phyloP scores from a whole-genome alignment of 768 basidiomycete genomes.

The Exidia glandulosa region DNA sequence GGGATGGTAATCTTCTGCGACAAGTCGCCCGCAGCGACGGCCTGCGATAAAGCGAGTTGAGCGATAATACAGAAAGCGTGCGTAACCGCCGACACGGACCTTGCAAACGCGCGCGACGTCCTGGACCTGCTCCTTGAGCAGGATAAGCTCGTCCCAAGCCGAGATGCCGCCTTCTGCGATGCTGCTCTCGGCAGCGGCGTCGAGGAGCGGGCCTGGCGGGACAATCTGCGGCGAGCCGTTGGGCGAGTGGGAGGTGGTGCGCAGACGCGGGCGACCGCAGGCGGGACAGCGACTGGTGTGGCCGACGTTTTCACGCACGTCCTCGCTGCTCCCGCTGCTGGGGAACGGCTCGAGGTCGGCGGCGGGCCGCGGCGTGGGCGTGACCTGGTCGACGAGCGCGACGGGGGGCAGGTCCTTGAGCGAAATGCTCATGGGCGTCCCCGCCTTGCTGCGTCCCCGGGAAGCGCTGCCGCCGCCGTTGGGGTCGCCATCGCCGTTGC shows the following conservation, averaged over 20 bases:
- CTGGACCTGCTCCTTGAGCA: constrained; percentile 78
- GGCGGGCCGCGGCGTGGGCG: background rate
- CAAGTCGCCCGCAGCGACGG: constrained; percentile 64
- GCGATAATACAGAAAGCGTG: background rate
- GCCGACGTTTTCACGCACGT: background rate
- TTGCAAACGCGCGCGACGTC: constrained; percentile 72
- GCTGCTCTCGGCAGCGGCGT: constrained; percentile 46
- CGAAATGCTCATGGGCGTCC: constrained; percentile 34
- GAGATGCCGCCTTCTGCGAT: constrained; percentile 39
- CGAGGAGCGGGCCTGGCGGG: constrained; percentile 43
- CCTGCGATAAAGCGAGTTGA: constrained; percentile 19
- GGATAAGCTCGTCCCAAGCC: constrained; percentile 54
- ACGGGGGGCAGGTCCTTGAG: constrained; percentile 35
- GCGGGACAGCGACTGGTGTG: background rate
- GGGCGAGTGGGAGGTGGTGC: constrained; percentile 2
- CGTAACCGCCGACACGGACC: constrained; percentile 10
- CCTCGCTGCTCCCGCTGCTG: background rate
- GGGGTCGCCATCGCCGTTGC: background rate
- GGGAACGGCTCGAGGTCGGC: no score
- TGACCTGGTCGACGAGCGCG: constrained; percentile 15
- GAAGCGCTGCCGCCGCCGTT: constrained; percentile 1
- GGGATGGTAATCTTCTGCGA: constrained; percentile 71
- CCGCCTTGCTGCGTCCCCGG: background rate
- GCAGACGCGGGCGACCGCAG: constrained; percentile 6
- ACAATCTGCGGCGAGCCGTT: constrained; percentile 28